Evolutionary conservation across 2,329 filamentous ascomycete genomes (phyloP), one percentile per base, ranked within the genome.

Genomic region (Microsporum ferrugineum): DNA sequence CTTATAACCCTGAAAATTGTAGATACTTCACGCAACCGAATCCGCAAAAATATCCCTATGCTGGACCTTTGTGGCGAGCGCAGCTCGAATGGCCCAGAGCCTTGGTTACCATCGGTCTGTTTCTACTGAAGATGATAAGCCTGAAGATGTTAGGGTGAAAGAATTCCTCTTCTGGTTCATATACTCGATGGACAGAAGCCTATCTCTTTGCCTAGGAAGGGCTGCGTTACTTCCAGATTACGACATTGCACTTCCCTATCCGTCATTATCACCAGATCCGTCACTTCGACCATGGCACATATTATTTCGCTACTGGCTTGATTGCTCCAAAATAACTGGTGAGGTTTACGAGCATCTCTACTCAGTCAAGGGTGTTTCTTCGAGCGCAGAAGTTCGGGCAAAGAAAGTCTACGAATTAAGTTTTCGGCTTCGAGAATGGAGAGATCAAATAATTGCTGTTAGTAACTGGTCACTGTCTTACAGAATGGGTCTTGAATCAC

Each of bases 1-100:
- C 17, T 23, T 23, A 23, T 23, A 23, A 23, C 17, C 17, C 17
- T 23, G 17, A 23, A 23, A 23, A 23, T 41, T 38, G 10, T 57
- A 86, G 82, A 78, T 82, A 3, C 73, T 83, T n/a, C 83, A 86
- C 65, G 79, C 84, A 10, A 79, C 86, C 56, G 84, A 87, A 63
- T 77, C 80, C 12, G 84, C 83, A 2, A 82, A 83, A 43, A 82
- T 84, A 0, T 83, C 82, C 0, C 76, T 87, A 2, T 82, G 82
- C n/a, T 85, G 84, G 80, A 80, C 83, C n/a, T 73, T 87, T 17
- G 80, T 79, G 29, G 81, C 80, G 5, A 78, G 79, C 17, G 84
- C 84, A 0, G 80, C 81, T 10, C 78, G 82, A 58, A 75, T 88
- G 59, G 85, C 83, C 64, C 82, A 85, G 66, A 81, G 80, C 0